A percentile compares a stretch with the other conserved stretches of the same genome.
phyloP scores from a whole-genome alignment of 495 filamentous ascomycete genomes.

The Penicillium soppii region DNA sequence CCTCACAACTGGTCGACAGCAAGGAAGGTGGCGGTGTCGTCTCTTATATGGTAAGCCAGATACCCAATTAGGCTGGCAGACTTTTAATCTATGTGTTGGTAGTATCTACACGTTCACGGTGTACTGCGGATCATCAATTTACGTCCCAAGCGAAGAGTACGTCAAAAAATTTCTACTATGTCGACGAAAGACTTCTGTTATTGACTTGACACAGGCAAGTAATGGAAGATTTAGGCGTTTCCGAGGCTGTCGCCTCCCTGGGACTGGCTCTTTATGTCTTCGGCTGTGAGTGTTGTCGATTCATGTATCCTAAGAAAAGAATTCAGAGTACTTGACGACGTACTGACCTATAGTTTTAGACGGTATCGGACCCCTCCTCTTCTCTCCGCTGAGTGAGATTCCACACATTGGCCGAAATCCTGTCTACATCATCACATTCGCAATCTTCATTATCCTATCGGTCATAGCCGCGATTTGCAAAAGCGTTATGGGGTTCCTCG shows the following conservation, averaged over 20 bases:
- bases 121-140: neutral
- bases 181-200: too few species aligned
- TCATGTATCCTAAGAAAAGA: neutral
- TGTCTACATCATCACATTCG: neutral
- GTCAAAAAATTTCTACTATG: too few species aligned
- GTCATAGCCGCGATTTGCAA: neutral
- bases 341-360: too few species aligned
- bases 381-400: neutral
- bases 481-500: conserved; percentile 40
- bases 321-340: too few species aligned
- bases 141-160: neutral
- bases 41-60: too few species aligned
- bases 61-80: too few species aligned
- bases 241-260: neutral
- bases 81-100: too few species aligned
- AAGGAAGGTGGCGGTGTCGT: too few species aligned
- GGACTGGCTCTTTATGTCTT: neutral
- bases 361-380: neutral
- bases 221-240: neutral
- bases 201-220: too few species aligned
- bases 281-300: neutral
- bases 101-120: neutral
- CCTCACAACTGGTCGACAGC: too few species aligned
- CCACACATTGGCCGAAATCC: neutral
- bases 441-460: neutral